These are phyloP conservation scores for Crepidotus variabilis DNA, from an alignment of 768 basidiomycete genomes.

Conservation along the genomic window DNA sequence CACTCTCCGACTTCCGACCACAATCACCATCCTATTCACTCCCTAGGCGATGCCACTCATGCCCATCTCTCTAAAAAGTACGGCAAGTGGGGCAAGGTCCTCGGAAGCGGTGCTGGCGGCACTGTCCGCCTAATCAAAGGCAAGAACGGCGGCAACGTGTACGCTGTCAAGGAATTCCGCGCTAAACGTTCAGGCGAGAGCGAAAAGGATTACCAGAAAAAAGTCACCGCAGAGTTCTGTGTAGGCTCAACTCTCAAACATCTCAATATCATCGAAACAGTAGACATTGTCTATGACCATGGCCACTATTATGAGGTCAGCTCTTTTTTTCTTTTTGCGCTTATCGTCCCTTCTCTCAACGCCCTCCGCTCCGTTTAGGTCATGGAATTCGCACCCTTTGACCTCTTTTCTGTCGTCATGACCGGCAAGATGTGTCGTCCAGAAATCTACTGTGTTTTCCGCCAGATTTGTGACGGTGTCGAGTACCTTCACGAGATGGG, in stretches of 20 bases:
- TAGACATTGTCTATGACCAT: conserved; percentile 97
- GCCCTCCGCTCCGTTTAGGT: conserved; percentile 50
- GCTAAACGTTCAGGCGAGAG: conserved; percentile 85
- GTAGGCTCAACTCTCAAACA: conserved; percentile 94
- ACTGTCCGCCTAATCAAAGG: conserved; percentile 96
- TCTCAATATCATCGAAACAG: conserved; percentile 93
- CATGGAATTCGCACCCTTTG: conserved; percentile 99
- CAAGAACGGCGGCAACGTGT: conserved; percentile 82
- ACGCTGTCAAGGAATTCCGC: conserved; percentile 97
- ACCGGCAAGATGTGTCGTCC: conserved; percentile 97
- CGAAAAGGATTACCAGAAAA: conserved; percentile 98
- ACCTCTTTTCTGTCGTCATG: conserved; percentile 99
- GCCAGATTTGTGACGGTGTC: conserved; percentile 97
- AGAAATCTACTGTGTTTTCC: conserved; percentile 98
- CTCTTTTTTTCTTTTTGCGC: conserved; percentile 11
- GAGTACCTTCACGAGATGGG: conserved; percentile 98
- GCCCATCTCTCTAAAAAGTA: conserved; percentile 98
- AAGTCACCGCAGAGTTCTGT: conserved; percentile 98
- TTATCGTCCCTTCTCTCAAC: conserved; percentile 9
- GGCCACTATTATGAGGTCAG: conserved; percentile 98
- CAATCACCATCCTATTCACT: conserved; percentile 34
- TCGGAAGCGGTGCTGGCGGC: conserved; percentile 97
- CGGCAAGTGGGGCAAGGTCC: conserved; percentile 95
- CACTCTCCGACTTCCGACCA: conserved; percentile 16
- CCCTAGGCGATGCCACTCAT: conserved; percentile 79